A percentile compares a stretch with the other conserved stretches of the same genome.
Evolutionary conservation across 768 basidiomycete genomes (phyloP).

Genomic region (Trametes meyenii): DNA sequence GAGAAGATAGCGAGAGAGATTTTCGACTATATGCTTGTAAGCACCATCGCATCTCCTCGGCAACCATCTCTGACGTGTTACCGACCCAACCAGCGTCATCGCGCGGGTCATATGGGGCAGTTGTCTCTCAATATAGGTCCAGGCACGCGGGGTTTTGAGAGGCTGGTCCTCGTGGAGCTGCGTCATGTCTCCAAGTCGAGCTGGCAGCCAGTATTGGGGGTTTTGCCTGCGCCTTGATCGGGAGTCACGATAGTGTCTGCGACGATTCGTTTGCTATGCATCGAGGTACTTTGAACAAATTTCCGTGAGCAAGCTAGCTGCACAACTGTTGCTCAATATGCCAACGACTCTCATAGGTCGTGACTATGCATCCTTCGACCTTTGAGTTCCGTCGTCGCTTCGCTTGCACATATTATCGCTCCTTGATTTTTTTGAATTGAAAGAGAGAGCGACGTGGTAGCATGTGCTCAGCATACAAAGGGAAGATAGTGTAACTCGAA

Average conservation of each 20-base stretch:
- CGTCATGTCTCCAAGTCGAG: constrained; percentile 25
- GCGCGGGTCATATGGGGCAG: not conserved
- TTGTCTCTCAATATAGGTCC: constrained; percentile 7
- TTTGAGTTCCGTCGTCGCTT: too few relatives aligned
- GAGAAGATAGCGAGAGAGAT: constrained; percentile 22
- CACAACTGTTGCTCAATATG: too few relatives aligned
- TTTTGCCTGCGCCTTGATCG: not conserved
- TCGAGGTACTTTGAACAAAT: not conserved
- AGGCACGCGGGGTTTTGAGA: constrained; percentile 15
- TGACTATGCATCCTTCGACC: too few relatives aligned
- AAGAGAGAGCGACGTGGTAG: too few relatives aligned
- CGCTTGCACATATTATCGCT: too few relatives aligned
- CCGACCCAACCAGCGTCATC: constrained; percentile 2
- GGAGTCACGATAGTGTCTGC: too few relatives aligned
- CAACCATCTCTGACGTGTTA: not conserved
- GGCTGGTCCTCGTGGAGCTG: constrained; percentile 22
- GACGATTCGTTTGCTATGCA: not conserved
- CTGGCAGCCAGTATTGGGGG: constrained; percentile 25
- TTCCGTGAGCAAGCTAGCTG: too few relatives aligned
- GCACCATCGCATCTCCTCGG: not conserved
- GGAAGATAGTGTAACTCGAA: too few relatives aligned
- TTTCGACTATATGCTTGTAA: constrained; percentile 14
- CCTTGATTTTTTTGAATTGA: too few relatives aligned
- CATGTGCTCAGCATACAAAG: too few relatives aligned
- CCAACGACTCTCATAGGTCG: too few relatives aligned